Conservation (phyloP, 228 moss, liverwort and hornwort species). For the Sphagnum magellanicum region DNA sequence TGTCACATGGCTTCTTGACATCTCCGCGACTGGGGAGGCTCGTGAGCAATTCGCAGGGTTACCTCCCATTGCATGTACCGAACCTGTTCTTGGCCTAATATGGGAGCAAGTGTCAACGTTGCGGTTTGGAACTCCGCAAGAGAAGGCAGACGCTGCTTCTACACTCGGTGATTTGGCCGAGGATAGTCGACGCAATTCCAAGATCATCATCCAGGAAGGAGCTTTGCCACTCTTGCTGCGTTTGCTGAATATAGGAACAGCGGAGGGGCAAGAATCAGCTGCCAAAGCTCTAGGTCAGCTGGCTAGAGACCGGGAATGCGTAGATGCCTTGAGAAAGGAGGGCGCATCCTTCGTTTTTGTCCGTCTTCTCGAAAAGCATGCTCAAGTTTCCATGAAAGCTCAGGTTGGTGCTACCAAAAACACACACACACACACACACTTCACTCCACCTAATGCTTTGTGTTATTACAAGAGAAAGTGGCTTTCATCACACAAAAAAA, state of each 20-base stretch:
- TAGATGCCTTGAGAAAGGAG: slow-evolving; percentile 45
- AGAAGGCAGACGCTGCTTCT: slow-evolving; percentile 51
- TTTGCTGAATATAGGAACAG: slow-evolving; percentile 61
- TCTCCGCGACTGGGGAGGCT: slow-evolving; percentile 65
- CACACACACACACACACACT: no score
- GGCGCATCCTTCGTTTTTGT: slow-evolving; percentile 51
- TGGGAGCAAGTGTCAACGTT: slow-evolving; percentile 82
- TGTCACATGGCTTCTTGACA: slow-evolving; percentile 75
- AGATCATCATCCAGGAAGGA: slow-evolving; percentile 88
- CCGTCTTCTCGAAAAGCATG: slow-evolving; percentile 32
- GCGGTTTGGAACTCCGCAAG: slow-evolving; percentile 60
- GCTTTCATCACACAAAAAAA: no score
- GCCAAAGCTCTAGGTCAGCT: slow-evolving; percentile 56
- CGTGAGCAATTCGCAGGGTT: slow-evolving; percentile 52
- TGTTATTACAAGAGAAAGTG: neutral
- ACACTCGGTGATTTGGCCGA: slow-evolving; percentile 47
- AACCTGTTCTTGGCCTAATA: slow-evolving; percentile 55
- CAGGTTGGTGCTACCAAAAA: slow-evolving; percentile 28
- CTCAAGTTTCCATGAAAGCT: slow-evolving; percentile 60
- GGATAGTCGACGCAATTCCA: slow-evolving; percentile 45
- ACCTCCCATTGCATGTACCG: slow-evolving; percentile 68
- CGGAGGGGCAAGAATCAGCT: slow-evolving; percentile 61
- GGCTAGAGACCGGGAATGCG: slow-evolving; percentile 49
- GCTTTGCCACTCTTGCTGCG: slow-evolving; percentile 65
- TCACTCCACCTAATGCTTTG: no score